These are phyloP conservation scores for Apodospora peruviana DNA, from an alignment of 495 filamentous ascomycete species.

Conservation along the genomic window DNA sequence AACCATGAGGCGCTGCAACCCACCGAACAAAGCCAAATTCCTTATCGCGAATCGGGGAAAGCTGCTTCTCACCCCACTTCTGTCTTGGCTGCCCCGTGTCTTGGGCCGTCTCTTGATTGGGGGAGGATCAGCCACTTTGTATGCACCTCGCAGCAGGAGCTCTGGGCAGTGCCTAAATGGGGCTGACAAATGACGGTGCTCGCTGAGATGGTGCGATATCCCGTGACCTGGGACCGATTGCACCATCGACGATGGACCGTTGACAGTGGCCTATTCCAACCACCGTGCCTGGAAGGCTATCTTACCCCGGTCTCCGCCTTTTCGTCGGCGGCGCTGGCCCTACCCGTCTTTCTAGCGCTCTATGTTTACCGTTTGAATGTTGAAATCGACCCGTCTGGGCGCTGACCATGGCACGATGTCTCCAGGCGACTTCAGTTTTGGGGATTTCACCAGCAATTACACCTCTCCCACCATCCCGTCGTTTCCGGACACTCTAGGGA, in stretches of 20 bases:
- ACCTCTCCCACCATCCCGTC: constrained; percentile 40
- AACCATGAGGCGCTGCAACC: background rate
- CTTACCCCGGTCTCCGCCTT: constrained; percentile 23
- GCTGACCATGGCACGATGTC: constrained; percentile 42
- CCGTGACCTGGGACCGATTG: constrained; percentile 32
- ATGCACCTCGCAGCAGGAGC: constrained; percentile 15
- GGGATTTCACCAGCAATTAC: constrained; percentile 41
- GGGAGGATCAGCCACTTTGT: constrained; percentile 6
- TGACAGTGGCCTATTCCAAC: constrained; percentile 18
- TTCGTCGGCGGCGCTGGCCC: constrained; percentile 20
- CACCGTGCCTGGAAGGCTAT: constrained; percentile 13
- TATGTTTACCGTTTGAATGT: constrained; percentile 9
- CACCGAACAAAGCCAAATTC: constrained; percentile 14
- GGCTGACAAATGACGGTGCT: constrained; percentile 31
- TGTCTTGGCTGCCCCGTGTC: constrained; percentile 10
- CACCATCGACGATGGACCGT: constrained; percentile 31
- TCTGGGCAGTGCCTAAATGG: constrained; percentile 19
- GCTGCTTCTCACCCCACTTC: constrained; percentile 12
- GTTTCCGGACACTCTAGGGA: constrained; percentile 37
- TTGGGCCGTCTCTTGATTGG: constrained; percentile 20
- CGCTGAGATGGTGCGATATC: constrained; percentile 36
- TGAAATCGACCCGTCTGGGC: constrained; percentile 3
- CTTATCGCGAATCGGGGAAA: constrained; percentile 23
- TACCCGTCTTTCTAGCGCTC: constrained; percentile 6
- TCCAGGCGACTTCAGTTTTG: constrained; percentile 46